A percentile compares a stretch with the other conserved stretches of the same genome.
Evolutionary conservation across 768 basidiomycete species (phyloP).

Genomic region (Leccinum subtestaceum): DNA sequence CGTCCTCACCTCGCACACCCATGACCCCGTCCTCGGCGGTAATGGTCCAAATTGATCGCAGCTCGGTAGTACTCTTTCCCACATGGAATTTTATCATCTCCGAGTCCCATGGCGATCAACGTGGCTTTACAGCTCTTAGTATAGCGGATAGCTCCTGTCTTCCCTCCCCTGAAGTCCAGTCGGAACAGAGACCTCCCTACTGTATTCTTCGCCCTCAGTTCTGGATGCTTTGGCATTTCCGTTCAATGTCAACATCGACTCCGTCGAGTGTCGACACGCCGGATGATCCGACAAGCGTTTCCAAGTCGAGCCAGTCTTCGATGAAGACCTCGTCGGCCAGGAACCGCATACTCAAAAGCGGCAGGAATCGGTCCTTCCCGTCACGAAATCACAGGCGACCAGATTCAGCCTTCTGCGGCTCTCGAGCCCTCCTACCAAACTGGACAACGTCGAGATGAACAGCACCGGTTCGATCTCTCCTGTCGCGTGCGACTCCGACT

Average conservation of each 20-base stretch:
- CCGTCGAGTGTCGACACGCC: not conserved
- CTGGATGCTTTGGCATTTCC: constrained; percentile 21
- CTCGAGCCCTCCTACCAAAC: constrained; percentile 19
- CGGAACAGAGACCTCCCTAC: constrained; percentile 1
- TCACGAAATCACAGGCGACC: not conserved
- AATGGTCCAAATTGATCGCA: constrained; percentile 20
- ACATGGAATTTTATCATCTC: constrained; percentile 26
- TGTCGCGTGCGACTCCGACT: constrained; percentile 24
- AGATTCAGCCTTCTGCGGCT: not conserved
- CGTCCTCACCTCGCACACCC: constrained; percentile 4
- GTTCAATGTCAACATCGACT: constrained; percentile 15
- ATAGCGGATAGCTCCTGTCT: constrained; percentile 9
- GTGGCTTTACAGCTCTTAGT: constrained; percentile 1
- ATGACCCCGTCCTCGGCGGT: constrained; percentile 13
- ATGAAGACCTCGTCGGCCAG: constrained; percentile 3
- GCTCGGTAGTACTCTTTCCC: constrained; percentile 10
- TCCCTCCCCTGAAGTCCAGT: constrained; percentile 31
- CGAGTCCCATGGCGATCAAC: constrained; percentile 8
- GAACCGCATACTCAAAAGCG: constrained; percentile 4
- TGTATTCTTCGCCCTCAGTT: constrained; percentile 12
- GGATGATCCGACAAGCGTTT: not conserved
- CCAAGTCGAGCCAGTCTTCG: not conserved
- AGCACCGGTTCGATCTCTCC: constrained; percentile 20
- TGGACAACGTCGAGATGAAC: constrained; percentile 9
- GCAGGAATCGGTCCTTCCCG: constrained; percentile 13